phyloP scores from a whole-genome alignment of 2,329 filamentous ascomycete species.

The Ceratocystis cacaofunesta region DNA sequence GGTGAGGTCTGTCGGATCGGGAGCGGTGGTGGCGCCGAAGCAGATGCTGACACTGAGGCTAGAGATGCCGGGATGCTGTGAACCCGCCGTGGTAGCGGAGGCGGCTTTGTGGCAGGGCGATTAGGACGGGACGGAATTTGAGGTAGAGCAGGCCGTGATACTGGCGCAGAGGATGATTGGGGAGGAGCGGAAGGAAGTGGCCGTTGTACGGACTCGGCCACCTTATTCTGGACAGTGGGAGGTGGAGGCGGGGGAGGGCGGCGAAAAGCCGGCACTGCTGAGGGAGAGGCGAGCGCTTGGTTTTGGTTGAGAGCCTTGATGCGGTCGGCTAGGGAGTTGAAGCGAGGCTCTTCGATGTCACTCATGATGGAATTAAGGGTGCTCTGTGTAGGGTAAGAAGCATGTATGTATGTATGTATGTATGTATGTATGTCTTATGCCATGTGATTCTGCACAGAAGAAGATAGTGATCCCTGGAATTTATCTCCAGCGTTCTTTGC shows the following conservation, averaged over 20 bases:
- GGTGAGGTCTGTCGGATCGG: not conserved
- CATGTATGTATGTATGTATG: not conserved
- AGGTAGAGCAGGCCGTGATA: slow-evolving; percentile 24
- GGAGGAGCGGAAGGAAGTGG: not conserved
- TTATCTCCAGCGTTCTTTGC: not conserved
- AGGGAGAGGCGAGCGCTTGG: slow-evolving; percentile 34
- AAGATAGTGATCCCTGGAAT: not conserved
- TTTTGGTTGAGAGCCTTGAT: slow-evolving; percentile 50
- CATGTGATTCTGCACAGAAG: not conserved
- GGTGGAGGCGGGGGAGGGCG: slow-evolving; percentile 23
- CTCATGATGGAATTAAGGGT: slow-evolving; percentile 28
- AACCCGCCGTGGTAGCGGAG: slow-evolving; percentile 21
- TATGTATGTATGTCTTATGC: not conserved
- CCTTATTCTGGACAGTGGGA: not conserved
- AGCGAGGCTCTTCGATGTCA: slow-evolving; percentile 46
- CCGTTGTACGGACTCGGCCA: not conserved
- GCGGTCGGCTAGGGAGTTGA: slow-evolving; percentile 44
- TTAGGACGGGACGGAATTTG: slow-evolving; percentile 27
- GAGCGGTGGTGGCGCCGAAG: not conserved
- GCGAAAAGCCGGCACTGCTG: slow-evolving; percentile 9
- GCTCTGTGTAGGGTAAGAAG: not conserved
- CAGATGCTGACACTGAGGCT: not conserved
- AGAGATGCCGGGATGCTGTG: slow-evolving; percentile 16
- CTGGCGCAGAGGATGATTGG: slow-evolving; percentile 19
- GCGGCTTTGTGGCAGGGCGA: slow-evolving; percentile 24